phyloP scores from a whole-genome alignment of 139 green algal genomes.

The Microglena sp. region DNA sequence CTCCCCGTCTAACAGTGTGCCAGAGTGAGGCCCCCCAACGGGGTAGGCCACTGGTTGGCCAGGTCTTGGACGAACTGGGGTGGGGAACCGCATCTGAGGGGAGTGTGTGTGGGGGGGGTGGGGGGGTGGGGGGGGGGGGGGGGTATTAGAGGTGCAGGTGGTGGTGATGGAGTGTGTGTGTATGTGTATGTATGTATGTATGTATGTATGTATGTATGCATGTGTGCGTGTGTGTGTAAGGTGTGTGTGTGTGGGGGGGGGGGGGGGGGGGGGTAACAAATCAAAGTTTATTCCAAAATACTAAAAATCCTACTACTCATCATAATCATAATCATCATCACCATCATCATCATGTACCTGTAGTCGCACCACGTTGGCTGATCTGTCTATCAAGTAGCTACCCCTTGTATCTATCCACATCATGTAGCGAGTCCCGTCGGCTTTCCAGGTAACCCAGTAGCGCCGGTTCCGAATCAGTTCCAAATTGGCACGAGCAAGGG shows the following conservation, averaged over 20 bases:
- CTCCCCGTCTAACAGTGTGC: constrained; percentile 91
- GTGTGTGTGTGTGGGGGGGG: not conserved
- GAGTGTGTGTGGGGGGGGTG: no score
- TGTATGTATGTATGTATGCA: constrained; percentile 2
- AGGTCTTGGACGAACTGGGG: not conserved
- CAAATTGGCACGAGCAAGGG: constrained; percentile 62
- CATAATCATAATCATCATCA: no score
- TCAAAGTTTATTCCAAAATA: no score
- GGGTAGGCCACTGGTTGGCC: constrained; percentile 7
- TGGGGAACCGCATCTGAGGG: constrained; percentile 1
- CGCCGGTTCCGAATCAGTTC: constrained; percentile 40
- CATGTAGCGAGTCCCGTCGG: constrained; percentile 95
- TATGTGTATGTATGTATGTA: not conserved
- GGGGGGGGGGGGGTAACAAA: not conserved
- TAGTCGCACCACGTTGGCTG: constrained; percentile 44
- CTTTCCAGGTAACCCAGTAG: constrained; percentile 93
- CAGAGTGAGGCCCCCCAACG: constrained; percentile 30
- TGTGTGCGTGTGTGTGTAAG: not conserved
- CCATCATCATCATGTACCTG: no score
- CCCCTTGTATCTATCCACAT: constrained; percentile 64
- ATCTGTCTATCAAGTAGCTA: constrained; percentile 85
- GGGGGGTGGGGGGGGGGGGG: no score
- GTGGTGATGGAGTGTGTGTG: not conserved
- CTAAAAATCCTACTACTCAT: no score
- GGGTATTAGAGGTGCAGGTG: not conserved